Evolutionary conservation across 768 basidiomycete genomes (phyloP), one percentile per base, ranked within the genome.

Genomic region (Steccherinum ochraceum): DNA sequence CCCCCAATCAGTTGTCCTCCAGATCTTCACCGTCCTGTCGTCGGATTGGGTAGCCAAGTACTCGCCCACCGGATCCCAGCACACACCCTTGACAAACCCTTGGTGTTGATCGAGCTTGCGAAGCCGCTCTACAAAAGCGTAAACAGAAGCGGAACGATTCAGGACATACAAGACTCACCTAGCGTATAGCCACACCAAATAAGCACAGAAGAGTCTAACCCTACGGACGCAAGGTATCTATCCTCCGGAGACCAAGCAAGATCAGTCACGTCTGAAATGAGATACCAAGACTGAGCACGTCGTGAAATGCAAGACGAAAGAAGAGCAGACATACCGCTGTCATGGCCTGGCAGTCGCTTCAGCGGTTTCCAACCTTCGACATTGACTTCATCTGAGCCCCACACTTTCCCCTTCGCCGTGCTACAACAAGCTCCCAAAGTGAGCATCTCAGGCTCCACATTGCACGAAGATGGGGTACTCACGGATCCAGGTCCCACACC

Each of bases 401-500:
- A 97, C 3, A 94, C 84, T 66, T 86, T 91, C 16, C 93, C 88
- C 48, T 81, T 81, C 19, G 89, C 87, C 49, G 76, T 77, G 21
- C 90, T 93, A 61, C 18, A 25, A 11, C n/a, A n/a, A n/a, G n/a
- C n/a, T n/a, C n/a, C n/a, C n/a, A n/a, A n/a, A n/a, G n/a, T n/a
- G 5, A 43, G n/a, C 19, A 24, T 27, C 16, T 7, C 43, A 7
- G 18, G 5, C 10, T 24, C n/a, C 24, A 20, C n/a, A 45, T 10
- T 46, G 16, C 7, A 41, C 16, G 16, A 12, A 43, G n/a, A 21
- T 60, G 48, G 20, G 19, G 10, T 10, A 81, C 93, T 72, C 64
- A 96, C 93, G 90, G 92, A 69, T 96, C 93, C 45, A 93, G 78
- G 63, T 93, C 92, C 96, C 94, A 99, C 27, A 98, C 83, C 85